phyloP scores from a whole-genome alignment of 768 basidiomycete species.

The Dendrothele bispora region DNA sequence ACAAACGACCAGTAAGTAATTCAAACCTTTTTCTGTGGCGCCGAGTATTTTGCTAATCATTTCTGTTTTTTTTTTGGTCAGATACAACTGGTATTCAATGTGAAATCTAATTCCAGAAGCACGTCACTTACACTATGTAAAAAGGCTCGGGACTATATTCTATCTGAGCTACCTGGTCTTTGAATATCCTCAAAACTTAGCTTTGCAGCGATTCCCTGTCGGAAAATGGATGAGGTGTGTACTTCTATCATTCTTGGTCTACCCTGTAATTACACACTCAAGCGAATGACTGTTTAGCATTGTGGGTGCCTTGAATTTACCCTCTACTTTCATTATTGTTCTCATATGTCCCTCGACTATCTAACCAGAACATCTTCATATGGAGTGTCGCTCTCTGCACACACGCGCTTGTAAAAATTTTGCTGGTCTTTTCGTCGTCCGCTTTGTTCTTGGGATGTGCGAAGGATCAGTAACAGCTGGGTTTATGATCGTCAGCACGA shows the following conservation, averaged over 20 bases:
- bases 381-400: conserved; percentile 62
- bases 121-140: no score
- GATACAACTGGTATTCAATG: conserved; percentile 8
- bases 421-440: conserved; percentile 58
- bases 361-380: conserved; percentile 61
- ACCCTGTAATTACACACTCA: no score
- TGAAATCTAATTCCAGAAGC: no score
- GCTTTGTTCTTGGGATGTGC: conserved; percentile 69
- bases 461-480: conserved; percentile 74
- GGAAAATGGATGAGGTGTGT: conserved; percentile 79
- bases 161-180: conserved; percentile 71
- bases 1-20: conserved; percentile 5
- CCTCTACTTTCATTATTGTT: neutral
- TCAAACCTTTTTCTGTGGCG: conserved; percentile 12
- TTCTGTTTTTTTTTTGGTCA: neutral
- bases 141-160: conserved; percentile 77
- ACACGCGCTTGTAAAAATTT: conserved; percentile 78
- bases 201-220: conserved; percentile 70
- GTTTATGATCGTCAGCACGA: conserved; percentile 73
- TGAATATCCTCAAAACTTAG: conserved; percentile 75
- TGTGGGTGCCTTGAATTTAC: no score
- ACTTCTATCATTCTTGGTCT: neutral
- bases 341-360: neutral
- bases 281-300: no score
- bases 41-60: neutral